These are phyloP conservation scores for Diaporthe eres DNA, from an alignment of 2,329 filamentous ascomycete genomes.

Conservation along the genomic window DNA sequence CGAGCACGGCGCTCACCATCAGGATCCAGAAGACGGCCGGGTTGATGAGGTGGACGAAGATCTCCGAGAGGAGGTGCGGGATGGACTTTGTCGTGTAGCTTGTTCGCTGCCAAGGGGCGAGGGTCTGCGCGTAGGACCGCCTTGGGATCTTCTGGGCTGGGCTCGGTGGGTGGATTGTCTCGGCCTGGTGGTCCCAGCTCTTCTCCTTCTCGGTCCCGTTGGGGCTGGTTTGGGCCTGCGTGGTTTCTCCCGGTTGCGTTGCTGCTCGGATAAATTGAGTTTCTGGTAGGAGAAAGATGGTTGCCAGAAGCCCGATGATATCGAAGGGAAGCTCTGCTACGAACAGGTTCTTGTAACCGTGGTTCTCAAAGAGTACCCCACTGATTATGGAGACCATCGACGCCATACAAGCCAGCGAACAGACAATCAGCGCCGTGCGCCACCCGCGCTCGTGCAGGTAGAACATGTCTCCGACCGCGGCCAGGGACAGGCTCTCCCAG, in stretches of 20 bases:
- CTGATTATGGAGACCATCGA: slow-evolving; percentile 49
- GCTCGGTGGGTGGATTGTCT: neutral
- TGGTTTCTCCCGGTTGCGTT: neutral
- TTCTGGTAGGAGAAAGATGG: slow-evolving; percentile 50
- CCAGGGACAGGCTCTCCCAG: slow-evolving; percentile 51
- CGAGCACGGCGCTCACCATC: slow-evolving; percentile 44
- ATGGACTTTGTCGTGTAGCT: slow-evolving; percentile 41
- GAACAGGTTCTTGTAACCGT: slow-evolving; percentile 50
- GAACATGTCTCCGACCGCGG: slow-evolving; percentile 52
- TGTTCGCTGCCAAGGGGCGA: slow-evolving; percentile 20
- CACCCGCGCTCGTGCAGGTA: slow-evolving; percentile 51
- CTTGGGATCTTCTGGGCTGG: neutral
- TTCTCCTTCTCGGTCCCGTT: slow-evolving; percentile 34
- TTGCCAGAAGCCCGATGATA: slow-evolving; percentile 45
- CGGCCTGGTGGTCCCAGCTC: slow-evolving; percentile 3
- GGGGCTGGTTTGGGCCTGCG: neutral
- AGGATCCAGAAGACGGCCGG: slow-evolving; percentile 46
- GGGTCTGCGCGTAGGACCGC: slow-evolving; percentile 32
- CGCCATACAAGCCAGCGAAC: slow-evolving; percentile 49
- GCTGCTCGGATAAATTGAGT: slow-evolving; percentile 44
- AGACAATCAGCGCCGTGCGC: slow-evolving; percentile 50
- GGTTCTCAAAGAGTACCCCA: slow-evolving; percentile 47
- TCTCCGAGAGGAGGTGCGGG: slow-evolving; percentile 41
- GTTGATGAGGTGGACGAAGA: slow-evolving; percentile 43
- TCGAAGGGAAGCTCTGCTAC: slow-evolving; percentile 50